Evolutionary conservation across 768 basidiomycete genomes (phyloP), one percentile per base, ranked within the genome.

Genomic region (Suillus weaverae): DNA sequence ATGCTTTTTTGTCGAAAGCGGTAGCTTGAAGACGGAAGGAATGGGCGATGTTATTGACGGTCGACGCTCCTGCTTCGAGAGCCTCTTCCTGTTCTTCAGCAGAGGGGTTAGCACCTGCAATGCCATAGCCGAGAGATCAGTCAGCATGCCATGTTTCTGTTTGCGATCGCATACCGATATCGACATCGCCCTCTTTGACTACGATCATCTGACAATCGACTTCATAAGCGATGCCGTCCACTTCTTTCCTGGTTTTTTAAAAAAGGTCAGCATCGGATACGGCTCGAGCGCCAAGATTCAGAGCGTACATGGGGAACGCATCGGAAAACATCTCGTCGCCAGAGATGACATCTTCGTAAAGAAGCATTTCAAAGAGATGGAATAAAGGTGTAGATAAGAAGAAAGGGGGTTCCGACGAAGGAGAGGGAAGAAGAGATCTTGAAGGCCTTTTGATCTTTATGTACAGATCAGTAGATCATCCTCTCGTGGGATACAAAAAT

Each of bases 271-370:
- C 26, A 2, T 26, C 26, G 26, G 26, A 26, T 26, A 41, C 62
- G 10, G 41, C 56, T 43, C 32, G 30, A 65, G 39, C 18, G 35
- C 14, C 33, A 54, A 56, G 54, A 65, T 53, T 22, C 9, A 43
- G 22, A 36, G 82, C 89, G 66, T 71, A 96, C 95, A 90, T 20
- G 22, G 89, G 88, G 83, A 90, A 98, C 69, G 95, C 95, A 81
- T 97, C 95, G 33, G 94, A 95, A 85, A 92, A 87, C 85, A 98
- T 91, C 83, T 98, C 96, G 73, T 97, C 94, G 53, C 77, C 86
- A 59, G 87, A 77, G 64, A 97, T n/a, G 65, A 91, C 74, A 77
- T 95, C 93, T 33, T 66, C 46, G 81, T 87, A 95, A 71, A 95
- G 79, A 78, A 93, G 76, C 94, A 95, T 93, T 79, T 68, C 76